Evolutionary conservation across 257 asterid genomes (phyloP).

Genomic region (Coffea eugenioides): DNA sequence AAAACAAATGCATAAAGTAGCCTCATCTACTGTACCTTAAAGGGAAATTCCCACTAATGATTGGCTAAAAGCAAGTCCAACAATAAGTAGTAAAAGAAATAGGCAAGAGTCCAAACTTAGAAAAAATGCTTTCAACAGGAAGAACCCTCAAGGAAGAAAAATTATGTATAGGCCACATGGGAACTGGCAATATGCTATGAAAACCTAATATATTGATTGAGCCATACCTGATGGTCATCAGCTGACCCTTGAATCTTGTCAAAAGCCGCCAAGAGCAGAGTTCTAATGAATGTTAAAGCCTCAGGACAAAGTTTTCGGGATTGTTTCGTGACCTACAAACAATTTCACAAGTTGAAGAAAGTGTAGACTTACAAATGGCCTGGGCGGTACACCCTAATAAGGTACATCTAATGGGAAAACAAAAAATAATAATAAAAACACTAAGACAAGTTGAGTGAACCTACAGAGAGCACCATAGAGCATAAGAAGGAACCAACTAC

Average conservation of each 20-base stretch:
- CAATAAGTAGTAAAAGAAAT: not conserved
- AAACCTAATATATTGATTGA: constrained; percentile 7
- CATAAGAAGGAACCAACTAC: constrained; percentile 88
- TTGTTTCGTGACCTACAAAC: constrained; percentile 57
- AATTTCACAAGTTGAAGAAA: constrained; percentile 13
- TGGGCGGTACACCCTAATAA: too few relatives aligned
- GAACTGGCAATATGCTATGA: not conserved
- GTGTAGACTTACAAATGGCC: not conserved
- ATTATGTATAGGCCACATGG: not conserved
- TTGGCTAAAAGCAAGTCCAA: not conserved
- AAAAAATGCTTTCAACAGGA: not conserved
- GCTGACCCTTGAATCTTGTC: constrained; percentile 34
- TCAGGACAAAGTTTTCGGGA: constrained; percentile 80
- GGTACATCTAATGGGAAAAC: too few relatives aligned
- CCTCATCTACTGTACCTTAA: not conserved
- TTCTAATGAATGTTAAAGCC: constrained; percentile 68
- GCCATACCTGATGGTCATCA: constrained; percentile 66
- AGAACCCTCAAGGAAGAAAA: not conserved
- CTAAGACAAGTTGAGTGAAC: constrained; percentile 23
- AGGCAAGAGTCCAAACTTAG: not conserved
- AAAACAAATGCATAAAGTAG: constrained; percentile 11
- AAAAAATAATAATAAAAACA: too few relatives aligned
- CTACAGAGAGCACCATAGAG: constrained; percentile 82
- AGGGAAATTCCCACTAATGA: constrained; percentile 1
- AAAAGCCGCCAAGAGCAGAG: constrained; percentile 69